Conservation (phyloP, 140 eudicot species). For the Ambrosia hybrid region DNA sequence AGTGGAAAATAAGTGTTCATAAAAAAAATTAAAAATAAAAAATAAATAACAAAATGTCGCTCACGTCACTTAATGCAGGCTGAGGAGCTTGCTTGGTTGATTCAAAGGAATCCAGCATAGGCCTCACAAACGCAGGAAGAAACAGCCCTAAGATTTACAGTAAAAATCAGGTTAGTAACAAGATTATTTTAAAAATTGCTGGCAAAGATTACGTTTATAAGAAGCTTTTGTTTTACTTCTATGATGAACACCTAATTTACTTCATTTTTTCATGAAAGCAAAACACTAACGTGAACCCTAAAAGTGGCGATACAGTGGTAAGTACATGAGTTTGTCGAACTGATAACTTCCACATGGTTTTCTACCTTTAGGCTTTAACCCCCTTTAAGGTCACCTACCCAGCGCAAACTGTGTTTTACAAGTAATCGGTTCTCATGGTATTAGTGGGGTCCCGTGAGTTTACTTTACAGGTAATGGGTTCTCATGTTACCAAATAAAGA, state of each 20-base stretch:
- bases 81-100: conserved; percentile 77
- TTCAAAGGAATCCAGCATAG: conserved; percentile 77
- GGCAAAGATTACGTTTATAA: not conserved
- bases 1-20: not conserved
- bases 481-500: no score
- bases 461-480: no score
- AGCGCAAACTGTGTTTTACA: no score
- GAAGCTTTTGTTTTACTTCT: no score
- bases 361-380: no score
- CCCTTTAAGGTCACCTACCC: no score
- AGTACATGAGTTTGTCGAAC: no score
- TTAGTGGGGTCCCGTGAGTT: no score
- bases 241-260: not conserved
- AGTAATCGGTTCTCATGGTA: no score
- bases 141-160: conserved; percentile 59
- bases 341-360: no score
- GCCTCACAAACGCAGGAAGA: conserved; percentile 96
- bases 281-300: no score
- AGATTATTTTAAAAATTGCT: not conserved
- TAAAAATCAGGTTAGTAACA: not conserved
- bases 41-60: conserved; percentile 28
- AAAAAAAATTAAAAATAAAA: not conserved
- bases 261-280: not conserved
- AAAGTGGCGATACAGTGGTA: no score
- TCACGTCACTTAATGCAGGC: conserved; percentile 77